A percentile compares a stretch with the other conserved stretches of the same genome.
Evolutionary conservation across 768 basidiomycete species (phyloP).

Genomic region (Mycena metata): DNA sequence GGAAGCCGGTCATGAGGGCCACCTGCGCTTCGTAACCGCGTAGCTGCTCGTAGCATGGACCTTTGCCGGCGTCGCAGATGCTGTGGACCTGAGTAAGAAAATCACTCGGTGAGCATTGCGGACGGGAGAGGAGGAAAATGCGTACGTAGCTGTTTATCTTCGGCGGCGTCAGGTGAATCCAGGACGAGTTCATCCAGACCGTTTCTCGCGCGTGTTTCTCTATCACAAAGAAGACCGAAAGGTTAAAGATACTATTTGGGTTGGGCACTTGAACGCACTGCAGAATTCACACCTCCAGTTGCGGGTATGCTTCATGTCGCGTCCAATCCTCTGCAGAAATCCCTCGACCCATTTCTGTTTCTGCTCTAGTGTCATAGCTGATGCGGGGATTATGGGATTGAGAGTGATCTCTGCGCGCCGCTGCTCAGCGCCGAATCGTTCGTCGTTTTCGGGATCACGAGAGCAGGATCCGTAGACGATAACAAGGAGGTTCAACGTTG

Average conservation of each 20-base stretch:
- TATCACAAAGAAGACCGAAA: too few species aligned
- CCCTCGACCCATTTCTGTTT: slow-evolving; percentile 17
- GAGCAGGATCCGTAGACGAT: slow-evolving; percentile 28
- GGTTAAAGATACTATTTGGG: neutral
- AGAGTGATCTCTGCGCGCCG: slow-evolving; percentile 28
- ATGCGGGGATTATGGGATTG: slow-evolving; percentile 16
- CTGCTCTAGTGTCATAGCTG: slow-evolving; percentile 1
- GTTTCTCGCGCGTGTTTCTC: slow-evolving; percentile 25
- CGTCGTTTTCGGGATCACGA: slow-evolving; percentile 22
- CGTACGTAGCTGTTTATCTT: slow-evolving; percentile 16
- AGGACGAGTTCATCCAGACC: slow-evolving; percentile 13
- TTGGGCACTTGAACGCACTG: too few species aligned
- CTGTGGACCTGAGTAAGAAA: slow-evolving; percentile 22
- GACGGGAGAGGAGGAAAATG: neutral
- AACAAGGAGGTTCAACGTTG: slow-evolving; percentile 1
- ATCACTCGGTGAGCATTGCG: neutral
- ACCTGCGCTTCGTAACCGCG: neutral
- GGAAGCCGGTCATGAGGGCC: neutral
- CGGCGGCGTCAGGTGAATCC: slow-evolving; percentile 19
- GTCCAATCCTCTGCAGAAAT: slow-evolving; percentile 2
- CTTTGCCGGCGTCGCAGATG: slow-evolving; percentile 20
- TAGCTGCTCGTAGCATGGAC: slow-evolving; percentile 14
- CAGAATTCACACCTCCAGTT: slow-evolving; percentile 35
- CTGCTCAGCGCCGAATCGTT: slow-evolving; percentile 24
- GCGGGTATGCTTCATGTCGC: slow-evolving; percentile 30